Conservation (phyloP, 2,329 filamentous ascomycete genomes). For the Didymella sp. region DNA sequence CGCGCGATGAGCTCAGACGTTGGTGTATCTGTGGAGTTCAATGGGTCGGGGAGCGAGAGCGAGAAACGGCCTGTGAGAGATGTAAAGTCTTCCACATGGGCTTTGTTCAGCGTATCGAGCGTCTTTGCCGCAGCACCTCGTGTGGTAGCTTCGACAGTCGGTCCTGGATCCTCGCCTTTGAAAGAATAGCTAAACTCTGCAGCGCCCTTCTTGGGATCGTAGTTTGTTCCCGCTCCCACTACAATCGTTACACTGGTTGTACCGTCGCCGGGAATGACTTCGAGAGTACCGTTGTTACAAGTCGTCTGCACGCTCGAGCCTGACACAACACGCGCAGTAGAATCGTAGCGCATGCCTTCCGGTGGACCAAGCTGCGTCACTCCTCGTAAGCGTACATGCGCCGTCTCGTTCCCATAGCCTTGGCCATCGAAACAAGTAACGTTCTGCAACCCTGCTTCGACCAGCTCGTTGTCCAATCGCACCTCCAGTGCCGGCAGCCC, state of each 20-base stretch:
- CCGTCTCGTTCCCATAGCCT: slow-evolving; percentile 37
- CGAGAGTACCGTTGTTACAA: slow-evolving; percentile 22
- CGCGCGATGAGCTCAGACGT: slow-evolving; percentile 45
- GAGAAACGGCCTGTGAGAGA: slow-evolving; percentile 51
- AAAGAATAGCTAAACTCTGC: slow-evolving; percentile 56
- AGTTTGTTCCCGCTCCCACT: slow-evolving; percentile 57
- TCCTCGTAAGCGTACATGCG: slow-evolving; percentile 28
- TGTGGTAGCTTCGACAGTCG: slow-evolving; percentile 48
- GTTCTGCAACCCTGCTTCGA: slow-evolving; percentile 37
- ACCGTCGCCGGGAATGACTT: slow-evolving; percentile 11
- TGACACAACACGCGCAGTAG: slow-evolving; percentile 43
- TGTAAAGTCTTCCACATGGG: slow-evolving; percentile 55
- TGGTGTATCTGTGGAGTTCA: slow-evolving; percentile 51
- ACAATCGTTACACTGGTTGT: slow-evolving; percentile 50
- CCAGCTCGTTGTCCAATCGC: slow-evolving; percentile 53
- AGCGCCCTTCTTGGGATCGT: slow-evolving; percentile 59
- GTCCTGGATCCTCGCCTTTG: slow-evolving; percentile 55
- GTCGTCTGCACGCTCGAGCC: slow-evolving; percentile 20
- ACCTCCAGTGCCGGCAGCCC: slow-evolving; percentile 53
- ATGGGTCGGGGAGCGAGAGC: slow-evolving; percentile 56
- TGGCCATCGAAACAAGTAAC: slow-evolving; percentile 44
- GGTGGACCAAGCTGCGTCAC: slow-evolving; percentile 52
- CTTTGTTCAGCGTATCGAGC: slow-evolving; percentile 39
- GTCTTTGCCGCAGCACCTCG: slow-evolving; percentile 45
- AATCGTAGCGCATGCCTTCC: slow-evolving; percentile 56